A percentile compares a stretch with the other conserved stretches of the same genome.
These are phyloP conservation scores for Axilococcus clingmanii DNA, from an alignment of 139 green algal genomes.

Conservation along the genomic window DNA sequence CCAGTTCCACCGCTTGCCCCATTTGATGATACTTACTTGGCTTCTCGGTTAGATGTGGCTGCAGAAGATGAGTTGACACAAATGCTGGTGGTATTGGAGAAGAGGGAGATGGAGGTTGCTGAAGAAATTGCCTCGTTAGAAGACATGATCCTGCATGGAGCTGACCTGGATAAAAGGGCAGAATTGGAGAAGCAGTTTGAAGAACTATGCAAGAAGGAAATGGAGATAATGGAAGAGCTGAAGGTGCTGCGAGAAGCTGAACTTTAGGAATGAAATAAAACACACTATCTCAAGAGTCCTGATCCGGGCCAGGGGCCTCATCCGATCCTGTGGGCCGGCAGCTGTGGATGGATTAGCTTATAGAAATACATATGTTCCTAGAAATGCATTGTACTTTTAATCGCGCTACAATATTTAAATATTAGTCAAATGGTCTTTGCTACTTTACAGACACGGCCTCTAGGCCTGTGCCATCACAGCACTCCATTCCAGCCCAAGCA, in stretches of 20 bases:
- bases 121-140: not conserved
- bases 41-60: not conserved
- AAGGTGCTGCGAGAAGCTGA: conserved; percentile 2
- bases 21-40: not conserved
- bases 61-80: conserved; percentile 1
- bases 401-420: too few species aligned
- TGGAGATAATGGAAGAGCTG: conserved; percentile 19
- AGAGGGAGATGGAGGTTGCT: conserved; percentile 1
- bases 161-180: conserved; percentile 10
- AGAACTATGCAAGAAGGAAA: conserved; percentile 22
- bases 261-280: not conserved
- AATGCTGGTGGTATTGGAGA: conserved; percentile 8
- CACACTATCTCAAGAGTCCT: too few species aligned
- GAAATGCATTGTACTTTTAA: too few species aligned
- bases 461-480: too few species aligned
- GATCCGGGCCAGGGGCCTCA: too few species aligned
- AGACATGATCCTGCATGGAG: conserved; percentile 4
- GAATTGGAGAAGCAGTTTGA: conserved; percentile 14
- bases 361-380: too few species aligned
- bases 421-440: too few species aligned
- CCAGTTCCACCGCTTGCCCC: conserved; percentile 2
- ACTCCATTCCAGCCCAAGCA: too few species aligned
- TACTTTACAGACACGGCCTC: too few species aligned
- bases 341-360: too few species aligned
- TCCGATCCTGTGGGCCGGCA: too few species aligned